Evolutionary conservation across 208 protist species (phyloP).

Genomic region (Angomonas ambiguus): DNA sequence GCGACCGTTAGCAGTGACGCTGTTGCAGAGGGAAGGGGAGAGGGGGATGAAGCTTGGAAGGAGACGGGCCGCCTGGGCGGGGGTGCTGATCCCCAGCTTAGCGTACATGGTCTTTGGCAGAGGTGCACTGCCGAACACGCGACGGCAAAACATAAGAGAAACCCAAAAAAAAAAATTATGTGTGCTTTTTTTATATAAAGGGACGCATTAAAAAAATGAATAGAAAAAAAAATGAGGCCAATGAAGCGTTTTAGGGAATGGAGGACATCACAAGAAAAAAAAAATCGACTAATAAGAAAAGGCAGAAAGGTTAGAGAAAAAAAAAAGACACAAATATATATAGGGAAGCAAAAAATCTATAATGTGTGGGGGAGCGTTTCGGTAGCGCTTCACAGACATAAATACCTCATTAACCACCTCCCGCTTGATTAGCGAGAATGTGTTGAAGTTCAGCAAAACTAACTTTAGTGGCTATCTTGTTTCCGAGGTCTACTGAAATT

Average conservation of each 20-base stretch:
- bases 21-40: conserved; percentile 24
- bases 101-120: conserved; percentile 75
- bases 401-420: too few relatives aligned
- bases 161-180: not conserved
- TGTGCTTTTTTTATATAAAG: not conserved
- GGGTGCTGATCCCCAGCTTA: conserved; percentile 59
- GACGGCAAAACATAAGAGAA: conserved; percentile 58
- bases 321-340: conserved; percentile 3
- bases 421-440: conserved; percentile 32
- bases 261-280: not conserved
- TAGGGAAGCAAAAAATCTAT: conserved; percentile 11
- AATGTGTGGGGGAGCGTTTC: not conserved
- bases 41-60: conserved; percentile 59
- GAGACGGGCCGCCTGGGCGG: conserved; percentile 51
- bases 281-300: not conserved
- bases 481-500: conserved; percentile 29
- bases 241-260: too few relatives aligned
- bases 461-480: conserved; percentile 50
- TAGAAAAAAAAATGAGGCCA: conserved; percentile 12
- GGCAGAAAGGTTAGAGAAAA: conserved; percentile 7
- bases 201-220: not conserved
- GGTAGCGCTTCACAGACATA: too few relatives aligned
- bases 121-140: conserved; percentile 62
- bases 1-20: conserved; percentile 14
- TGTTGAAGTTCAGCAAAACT: conserved; percentile 47